A percentile compares a stretch with the other conserved stretches of the same genome.
Conservation (phyloP, 73 alveolate genomes). For the Symbiodinium pilosum region DNA sequence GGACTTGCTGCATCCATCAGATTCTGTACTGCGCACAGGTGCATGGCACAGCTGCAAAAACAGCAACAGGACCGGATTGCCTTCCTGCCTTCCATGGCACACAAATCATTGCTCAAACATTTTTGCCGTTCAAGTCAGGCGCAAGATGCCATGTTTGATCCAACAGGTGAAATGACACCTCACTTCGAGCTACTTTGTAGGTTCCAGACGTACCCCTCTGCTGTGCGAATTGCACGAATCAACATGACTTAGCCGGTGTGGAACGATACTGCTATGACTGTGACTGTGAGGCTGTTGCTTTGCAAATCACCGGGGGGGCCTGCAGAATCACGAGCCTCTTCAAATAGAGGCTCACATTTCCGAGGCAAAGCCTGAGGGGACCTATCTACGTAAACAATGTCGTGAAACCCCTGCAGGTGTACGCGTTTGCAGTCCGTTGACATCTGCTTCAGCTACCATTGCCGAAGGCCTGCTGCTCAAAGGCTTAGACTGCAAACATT, state of each 20-base stretch:
- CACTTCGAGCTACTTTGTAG: constrained; percentile 15
- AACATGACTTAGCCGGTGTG: background rate
- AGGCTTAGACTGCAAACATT: background rate
- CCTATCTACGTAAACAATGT: constrained; percentile 20
- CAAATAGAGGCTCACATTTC: constrained; percentile 7
- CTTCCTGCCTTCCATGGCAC: no score
- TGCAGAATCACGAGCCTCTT: constrained; percentile 12
- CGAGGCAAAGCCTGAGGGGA: constrained; percentile 12
- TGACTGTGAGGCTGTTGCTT: no score
- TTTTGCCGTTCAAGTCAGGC: constrained; percentile 11
- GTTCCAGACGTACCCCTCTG: constrained; percentile 25
- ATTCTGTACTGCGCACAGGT: no score
- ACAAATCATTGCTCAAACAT: no score
- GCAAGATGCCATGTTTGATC: background rate
- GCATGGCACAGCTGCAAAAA: no score
- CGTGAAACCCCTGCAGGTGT: constrained; percentile 12
- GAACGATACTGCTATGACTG: background rate
- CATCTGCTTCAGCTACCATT: background rate
- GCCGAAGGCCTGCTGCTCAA: background rate
- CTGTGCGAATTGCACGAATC: constrained; percentile 4
- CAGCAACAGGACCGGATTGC: no score
- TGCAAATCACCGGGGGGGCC: background rate
- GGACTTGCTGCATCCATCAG: no score
- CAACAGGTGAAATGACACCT: background rate
- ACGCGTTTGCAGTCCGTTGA: background rate